These are phyloP conservation scores for Barbatosphaeria neglecta DNA, from an alignment of 495 filamentous ascomycete species.

Conservation along the genomic window DNA sequence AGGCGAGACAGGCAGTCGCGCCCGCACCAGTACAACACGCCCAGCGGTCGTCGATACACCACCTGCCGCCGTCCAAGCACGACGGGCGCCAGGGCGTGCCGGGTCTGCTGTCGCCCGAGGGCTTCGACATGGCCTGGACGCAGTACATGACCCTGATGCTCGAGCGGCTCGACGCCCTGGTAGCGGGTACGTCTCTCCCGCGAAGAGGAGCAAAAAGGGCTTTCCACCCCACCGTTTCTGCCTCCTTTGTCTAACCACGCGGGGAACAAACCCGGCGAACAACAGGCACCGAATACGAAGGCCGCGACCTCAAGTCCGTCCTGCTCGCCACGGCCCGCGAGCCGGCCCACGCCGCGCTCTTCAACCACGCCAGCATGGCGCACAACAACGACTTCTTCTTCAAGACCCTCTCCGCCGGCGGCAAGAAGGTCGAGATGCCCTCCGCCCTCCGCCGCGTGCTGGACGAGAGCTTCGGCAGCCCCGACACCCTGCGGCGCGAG, in stretches of 20 bases:
- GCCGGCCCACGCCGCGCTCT: conserved; percentile 60
- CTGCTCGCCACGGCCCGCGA: conserved; percentile 67
- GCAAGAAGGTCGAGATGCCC: conserved; percentile 16
- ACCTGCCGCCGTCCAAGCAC: conserved; percentile 48
- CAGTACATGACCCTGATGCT: conserved; percentile 66
- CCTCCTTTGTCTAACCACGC: no score
- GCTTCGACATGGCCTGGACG: conserved; percentile 66
- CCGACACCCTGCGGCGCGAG: conserved; percentile 66
- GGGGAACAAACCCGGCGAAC: no score
- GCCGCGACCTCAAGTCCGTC: conserved; percentile 50
- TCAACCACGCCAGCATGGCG: conserved; percentile 94
- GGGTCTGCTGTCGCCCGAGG: conserved; percentile 51
- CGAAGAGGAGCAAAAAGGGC: no score
- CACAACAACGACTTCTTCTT: conserved; percentile 98
- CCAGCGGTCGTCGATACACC: conserved; percentile 27
- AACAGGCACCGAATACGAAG: conserved; percentile 46
- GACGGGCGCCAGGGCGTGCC: conserved; percentile 50
- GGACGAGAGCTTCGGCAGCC: conserved; percentile 57
- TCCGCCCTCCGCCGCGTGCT: conserved; percentile 26
- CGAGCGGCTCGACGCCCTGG: conserved; percentile 61
- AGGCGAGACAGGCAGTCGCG: no score
- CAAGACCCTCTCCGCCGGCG: conserved; percentile 36
- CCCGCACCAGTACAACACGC: no score
- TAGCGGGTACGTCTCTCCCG: conserved; percentile 55
- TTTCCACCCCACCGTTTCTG: no score